These are phyloP conservation scores for Penicillium concentricum DNA, from an alignment of 2,329 filamentous ascomycete species.

Conservation along the genomic window DNA sequence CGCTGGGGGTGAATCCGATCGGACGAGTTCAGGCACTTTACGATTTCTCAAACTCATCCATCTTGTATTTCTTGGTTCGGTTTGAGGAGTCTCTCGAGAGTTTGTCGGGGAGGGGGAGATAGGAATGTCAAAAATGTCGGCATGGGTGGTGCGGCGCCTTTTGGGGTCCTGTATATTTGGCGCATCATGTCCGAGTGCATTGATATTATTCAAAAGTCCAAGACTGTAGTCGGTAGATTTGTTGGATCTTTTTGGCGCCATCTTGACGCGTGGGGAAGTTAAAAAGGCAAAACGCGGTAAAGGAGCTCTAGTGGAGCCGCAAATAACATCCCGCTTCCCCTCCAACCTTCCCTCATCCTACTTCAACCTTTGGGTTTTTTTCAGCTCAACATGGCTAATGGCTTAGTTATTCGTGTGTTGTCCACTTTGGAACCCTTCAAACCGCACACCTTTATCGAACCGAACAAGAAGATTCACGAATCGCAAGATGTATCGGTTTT, in stretches of 20 bases:
- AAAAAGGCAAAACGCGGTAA: background rate
- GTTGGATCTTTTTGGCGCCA: constrained; percentile 5
- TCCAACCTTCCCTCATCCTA: constrained; percentile 3
- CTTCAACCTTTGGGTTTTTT: background rate
- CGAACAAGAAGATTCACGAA: constrained; percentile 80
- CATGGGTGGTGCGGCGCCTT: constrained; percentile 4
- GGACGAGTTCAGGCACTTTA: background rate
- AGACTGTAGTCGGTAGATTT: constrained; percentile 6
- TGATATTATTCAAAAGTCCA: constrained; percentile 8
- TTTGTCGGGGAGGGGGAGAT: background rate
- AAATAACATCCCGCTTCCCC: constrained; percentile 13
- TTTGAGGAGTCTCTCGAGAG: background rate
- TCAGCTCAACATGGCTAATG: constrained; percentile 19
- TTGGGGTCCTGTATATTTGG: background rate
- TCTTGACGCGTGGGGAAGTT: constrained; percentile 3
- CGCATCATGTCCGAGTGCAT: background rate
- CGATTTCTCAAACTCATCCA: background rate
- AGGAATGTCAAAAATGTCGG: constrained; percentile 12
- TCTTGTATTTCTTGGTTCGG: background rate
- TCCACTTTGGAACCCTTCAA: constrained; percentile 47
- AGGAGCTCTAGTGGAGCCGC: constrained; percentile 8
- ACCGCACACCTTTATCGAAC: constrained; percentile 62
- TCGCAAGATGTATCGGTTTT: constrained; percentile 79
- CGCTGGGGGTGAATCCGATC: background rate
- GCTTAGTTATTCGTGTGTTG: constrained; percentile 38